Evolutionary conservation across 106 monocot genomes (phyloP), one percentile per base, ranked within the genome.

Genomic region (Ottelia alismoides): DNA sequence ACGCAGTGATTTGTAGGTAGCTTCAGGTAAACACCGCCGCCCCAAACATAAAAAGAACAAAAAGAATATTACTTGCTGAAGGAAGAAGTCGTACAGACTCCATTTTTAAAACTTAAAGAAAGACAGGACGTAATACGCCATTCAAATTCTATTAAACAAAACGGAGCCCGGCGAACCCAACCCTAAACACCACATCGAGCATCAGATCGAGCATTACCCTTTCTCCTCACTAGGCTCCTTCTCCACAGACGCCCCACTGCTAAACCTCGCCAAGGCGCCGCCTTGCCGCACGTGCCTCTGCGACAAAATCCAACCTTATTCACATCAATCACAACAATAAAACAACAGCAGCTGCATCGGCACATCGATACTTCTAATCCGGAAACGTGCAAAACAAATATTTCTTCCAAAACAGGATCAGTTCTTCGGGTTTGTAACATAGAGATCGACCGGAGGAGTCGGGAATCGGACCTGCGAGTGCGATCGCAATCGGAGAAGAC

Each of bases 151-250:
- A 20, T 11, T 19, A 31, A 27, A 51, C 50, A 45, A 25, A 2
- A n/a, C n/a, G n/a, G n/a, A n/a, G n/a, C n/a, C n/a, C n/a, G n/a
- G n/a, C n/a, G n/a, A n/a, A n/a, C n/a, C n/a, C n/a, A n/a, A n/a
- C n/a, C n/a, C n/a, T n/a, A n/a, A n/a, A n/a, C n/a, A n/a, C n/a
- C n/a, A n/a, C n/a, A 30, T 12, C 2, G 40, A 25, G 3, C n/a
- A 18, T 10, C n/a, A 28, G 28, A 7, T 0, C 28, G 30, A 31
- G 20, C 3, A 18, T 2, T 2, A 63, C 69, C 69, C 61, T 25
- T 62, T 70, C 30, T 55, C 54, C 31, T 62, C 60, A 0, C 28
- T 60, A 27, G 60, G 7, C 45, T 69, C 69, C 26, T 11, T 46
- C 30, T 70, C 10, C 14, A 47, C 18, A 47, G 69, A 61, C 3